A percentile compares a stretch with the other conserved stretches of the same genome.
These are phyloP conservation scores for Stenocarpella maydis DNA, from an alignment of 2,329 filamentous ascomycete species.

Conservation along the genomic window DNA sequence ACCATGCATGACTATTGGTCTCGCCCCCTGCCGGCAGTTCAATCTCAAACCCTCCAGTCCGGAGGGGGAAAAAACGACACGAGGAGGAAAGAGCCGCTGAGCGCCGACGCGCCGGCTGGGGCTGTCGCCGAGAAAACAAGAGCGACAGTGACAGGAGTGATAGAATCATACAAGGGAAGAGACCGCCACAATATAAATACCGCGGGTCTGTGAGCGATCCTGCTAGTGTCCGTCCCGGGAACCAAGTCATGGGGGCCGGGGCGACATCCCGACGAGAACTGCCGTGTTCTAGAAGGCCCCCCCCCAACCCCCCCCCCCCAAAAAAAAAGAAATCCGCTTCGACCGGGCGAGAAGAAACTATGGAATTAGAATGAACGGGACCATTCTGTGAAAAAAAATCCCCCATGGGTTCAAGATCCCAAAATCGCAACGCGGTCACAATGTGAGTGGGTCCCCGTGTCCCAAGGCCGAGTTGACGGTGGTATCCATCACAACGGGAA, in stretches of 20 bases:
- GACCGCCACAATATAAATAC: not conserved
- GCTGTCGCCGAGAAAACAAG: not conserved
- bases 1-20: not conserved
- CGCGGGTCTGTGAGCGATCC: not conserved
- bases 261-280: not conserved
- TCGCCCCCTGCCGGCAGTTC: not conserved
- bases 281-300: slow-evolving; percentile 18
- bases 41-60: not conserved
- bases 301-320: no score
- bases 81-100: no score
- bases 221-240: not conserved
- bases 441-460: not conserved
- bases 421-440: not conserved
- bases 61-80: no score
- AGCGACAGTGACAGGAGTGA: no score
- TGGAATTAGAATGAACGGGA: not conserved
- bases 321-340: not conserved
- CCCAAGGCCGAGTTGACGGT: not conserved
- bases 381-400: not conserved
- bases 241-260: not conserved
- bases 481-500: not conserved
- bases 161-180: not conserved
- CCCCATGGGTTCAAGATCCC: not conserved
- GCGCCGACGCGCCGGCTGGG: not conserved
- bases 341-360: not conserved